These are phyloP conservation scores for Raphanus sativus DNA, from an alignment of 345 rosid species.

Conservation along the genomic window DNA sequence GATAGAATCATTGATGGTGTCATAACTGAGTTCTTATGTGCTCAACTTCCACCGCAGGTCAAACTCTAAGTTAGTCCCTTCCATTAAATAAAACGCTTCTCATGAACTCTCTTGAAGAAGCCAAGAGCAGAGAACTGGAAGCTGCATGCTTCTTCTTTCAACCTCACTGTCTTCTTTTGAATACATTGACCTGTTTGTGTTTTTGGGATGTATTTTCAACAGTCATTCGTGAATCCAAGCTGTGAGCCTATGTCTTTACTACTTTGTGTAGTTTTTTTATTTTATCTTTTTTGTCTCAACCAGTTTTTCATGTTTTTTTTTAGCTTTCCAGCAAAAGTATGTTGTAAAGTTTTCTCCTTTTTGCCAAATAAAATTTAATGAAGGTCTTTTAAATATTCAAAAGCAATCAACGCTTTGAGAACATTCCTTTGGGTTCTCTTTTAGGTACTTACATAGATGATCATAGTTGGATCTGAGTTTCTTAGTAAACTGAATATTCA, in stretches of 20 bases:
- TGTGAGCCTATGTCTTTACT: constrained; percentile 37
- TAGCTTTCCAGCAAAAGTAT: constrained; percentile 24
- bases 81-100: background rate
- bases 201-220: background rate
- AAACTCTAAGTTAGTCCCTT: background rate
- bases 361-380: background rate
- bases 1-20: background rate
- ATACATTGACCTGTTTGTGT: background rate
- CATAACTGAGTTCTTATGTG: background rate
- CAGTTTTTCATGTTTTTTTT: constrained; percentile 24
- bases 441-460: constrained; percentile 24
- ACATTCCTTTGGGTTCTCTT: background rate
- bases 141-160: background rate
- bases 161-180: background rate
- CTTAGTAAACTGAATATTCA: background rate
- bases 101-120: constrained; percentile 5
- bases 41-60: background rate
- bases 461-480: constrained; percentile 38
- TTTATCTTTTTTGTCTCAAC: background rate
- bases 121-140: constrained; percentile 17
- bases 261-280: background rate
- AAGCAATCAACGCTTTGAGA: background rate
- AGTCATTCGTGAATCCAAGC: constrained; percentile 37
- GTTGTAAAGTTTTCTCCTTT: background rate
- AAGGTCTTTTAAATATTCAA: background rate